These are phyloP conservation scores for Calonectria pteridis DNA, from an alignment of 2,329 filamentous ascomycete genomes.

Conservation along the genomic window DNA sequence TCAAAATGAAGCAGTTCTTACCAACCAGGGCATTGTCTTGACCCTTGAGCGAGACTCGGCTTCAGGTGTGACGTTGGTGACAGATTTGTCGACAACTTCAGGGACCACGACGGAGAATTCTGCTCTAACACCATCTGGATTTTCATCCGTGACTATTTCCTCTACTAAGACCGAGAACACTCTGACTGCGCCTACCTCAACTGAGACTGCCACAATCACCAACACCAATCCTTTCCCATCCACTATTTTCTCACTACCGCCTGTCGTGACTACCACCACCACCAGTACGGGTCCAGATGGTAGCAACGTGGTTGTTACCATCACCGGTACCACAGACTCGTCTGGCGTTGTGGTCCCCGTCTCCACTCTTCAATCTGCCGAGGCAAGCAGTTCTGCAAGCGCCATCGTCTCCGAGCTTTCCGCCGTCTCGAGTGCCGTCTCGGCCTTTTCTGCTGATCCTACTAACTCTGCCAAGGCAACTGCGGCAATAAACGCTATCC, in stretches of 20 bases:
- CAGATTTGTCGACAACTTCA: neutral
- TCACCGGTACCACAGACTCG: neutral
- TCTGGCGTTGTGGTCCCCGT: neutral
- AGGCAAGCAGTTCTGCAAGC: slow-evolving; percentile 2
- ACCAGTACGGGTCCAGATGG: neutral
- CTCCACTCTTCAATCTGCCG: neutral
- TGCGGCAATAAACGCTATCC: neutral
- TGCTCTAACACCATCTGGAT: neutral
- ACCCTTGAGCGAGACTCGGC: neutral
- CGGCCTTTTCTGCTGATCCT: neutral
- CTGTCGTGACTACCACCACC: neutral
- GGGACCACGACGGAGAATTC: neutral
- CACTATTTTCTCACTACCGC: neutral
- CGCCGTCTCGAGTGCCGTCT: neutral
- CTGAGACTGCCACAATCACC: neutral
- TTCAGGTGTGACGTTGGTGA: neutral
- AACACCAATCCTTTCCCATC: slow-evolving; percentile 1
- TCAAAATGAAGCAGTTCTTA: neutral
- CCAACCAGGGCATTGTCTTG: neutral
- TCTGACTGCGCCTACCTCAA: neutral
- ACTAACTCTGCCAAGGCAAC: neutral
- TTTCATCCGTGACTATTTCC: neutral
- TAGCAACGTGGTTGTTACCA: neutral
- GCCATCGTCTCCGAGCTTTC: neutral
- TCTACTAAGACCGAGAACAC: neutral